phyloP scores from a whole-genome alignment of 2,329 filamentous ascomycete species.

The Keithomyces neogunnii region DNA sequence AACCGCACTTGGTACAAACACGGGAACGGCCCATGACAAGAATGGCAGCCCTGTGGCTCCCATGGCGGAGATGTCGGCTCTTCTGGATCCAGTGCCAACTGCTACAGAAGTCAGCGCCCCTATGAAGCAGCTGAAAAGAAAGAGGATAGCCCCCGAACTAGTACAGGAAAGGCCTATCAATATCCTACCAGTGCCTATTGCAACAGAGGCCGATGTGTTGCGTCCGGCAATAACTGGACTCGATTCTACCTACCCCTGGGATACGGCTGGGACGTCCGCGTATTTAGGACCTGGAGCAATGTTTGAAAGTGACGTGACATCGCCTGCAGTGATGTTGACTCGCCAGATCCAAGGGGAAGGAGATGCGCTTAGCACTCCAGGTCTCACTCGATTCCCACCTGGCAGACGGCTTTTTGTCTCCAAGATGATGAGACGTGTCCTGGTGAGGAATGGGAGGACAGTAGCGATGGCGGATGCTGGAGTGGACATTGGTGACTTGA shows the following conservation, averaged over 20 bases:
- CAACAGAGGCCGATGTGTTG: constrained; percentile 6
- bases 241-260: constrained; percentile 9
- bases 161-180: constrained; percentile 9
- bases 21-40: not conserved
- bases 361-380: constrained; percentile 18
- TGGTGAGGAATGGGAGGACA: constrained; percentile 21
- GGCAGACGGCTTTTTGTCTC: constrained; percentile 37
- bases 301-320: constrained; percentile 13
- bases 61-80: not conserved
- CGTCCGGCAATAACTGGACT: not conserved
- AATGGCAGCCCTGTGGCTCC: not conserved
- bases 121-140: constrained; percentile 18
- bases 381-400: constrained; percentile 23
- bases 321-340: constrained; percentile 13
- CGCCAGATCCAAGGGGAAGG: constrained; percentile 13
- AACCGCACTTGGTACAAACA: not conserved
- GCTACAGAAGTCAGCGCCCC: constrained; percentile 6
- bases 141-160: constrained; percentile 16
- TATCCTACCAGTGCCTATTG: constrained; percentile 1
- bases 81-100: not conserved
- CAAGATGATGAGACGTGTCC: constrained; percentile 29
- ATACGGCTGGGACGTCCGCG: constrained; percentile 14
- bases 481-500: not conserved
- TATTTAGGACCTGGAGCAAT: constrained; percentile 29
- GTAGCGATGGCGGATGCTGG: not conserved